Evolutionary conservation across 1,284 basidiomycete species (phyloP), one percentile per base, ranked within the genome.

Genomic region (Ganoderma leucocontextum): DNA sequence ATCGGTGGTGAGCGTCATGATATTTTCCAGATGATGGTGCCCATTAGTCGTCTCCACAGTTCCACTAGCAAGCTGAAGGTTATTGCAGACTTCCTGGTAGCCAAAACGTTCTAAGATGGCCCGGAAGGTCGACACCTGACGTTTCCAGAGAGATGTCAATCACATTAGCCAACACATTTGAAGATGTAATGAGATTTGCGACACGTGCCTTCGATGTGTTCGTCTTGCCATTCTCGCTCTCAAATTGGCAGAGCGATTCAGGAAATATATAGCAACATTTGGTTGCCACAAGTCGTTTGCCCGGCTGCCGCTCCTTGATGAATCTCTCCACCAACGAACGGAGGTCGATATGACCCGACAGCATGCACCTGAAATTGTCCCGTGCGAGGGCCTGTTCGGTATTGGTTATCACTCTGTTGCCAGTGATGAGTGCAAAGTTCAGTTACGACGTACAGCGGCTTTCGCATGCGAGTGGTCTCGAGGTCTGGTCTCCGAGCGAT

Each of bases 1-100:
- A 29, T 29, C 29, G 29, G 29, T 29, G 29, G 29, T 52, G 65
- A 81, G 52, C 4, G 79, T 81, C 65, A 81, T 69, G 49, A 79
- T 67, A 65, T 80, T 81, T 49, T 77, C 74, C 22, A 80, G 70
- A 33, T 70, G 72, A 67, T 80, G 77, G n/a, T 80, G 71, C 29
- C 29, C 29, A 35, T 38, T 36, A 4, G 33, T 12, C 35, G 17
- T 2, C 22, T 17, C 2, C 17, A 7, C 15, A 35, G 15, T 22
- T n/a, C 29, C 29, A 29, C 29, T 29, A 29, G 29, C 29, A 29
- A 29, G 29, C 29, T 29, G 29, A 35, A 58, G 55, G 10, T 58
- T 19, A 10, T n/a, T 2, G 35, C 19, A n/a, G 17, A 58, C 55
- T 5, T 38, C 19, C 55, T 19, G 7, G 17, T 38, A 38, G 7